These are phyloP conservation scores for Triticum turgidum DNA, from an alignment of 176 grass and related monocot species.

Conservation along the genomic window DNA sequence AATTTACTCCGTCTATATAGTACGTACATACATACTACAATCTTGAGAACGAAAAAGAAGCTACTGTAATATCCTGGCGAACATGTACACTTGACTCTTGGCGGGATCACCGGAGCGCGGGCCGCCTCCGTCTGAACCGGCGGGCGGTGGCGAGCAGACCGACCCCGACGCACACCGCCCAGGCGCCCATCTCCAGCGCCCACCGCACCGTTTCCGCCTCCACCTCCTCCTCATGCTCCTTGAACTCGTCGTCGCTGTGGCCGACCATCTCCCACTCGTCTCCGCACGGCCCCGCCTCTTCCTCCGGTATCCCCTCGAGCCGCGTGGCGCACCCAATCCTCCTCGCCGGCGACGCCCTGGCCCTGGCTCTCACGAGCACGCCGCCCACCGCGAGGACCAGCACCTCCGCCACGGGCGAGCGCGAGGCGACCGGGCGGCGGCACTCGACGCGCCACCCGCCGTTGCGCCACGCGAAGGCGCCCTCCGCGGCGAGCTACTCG, in stretches of 20 bases:
- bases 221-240: neutral
- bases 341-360: neutral
- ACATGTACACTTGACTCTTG: neutral
- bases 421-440: neutral
- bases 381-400: slow-evolving; percentile 38
- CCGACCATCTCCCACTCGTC: neutral
- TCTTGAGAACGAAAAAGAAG: neutral
- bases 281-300: no score
- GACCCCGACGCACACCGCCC: slow-evolving; percentile 57
- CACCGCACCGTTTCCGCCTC: slow-evolving; percentile 44
- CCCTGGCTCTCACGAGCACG: slow-evolving; percentile 25
- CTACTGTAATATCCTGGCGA: no score
- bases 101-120: slow-evolving; percentile 17
- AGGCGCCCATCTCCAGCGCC: slow-evolving; percentile 65
- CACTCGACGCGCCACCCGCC: slow-evolving; percentile 43
- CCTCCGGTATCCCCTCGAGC: no score
- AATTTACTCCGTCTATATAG: no score
- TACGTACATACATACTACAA: neutral
- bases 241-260: no score
- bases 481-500: slow-evolving; percentile 11
- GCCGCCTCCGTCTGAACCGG: slow-evolving; percentile 10
- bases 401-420: slow-evolving; percentile 11
- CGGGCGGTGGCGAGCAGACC: slow-evolving; percentile 47
- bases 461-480: slow-evolving; percentile 29
- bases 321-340: neutral